phyloP scores from a whole-genome alignment of 2,329 filamentous ascomycete species.

The Chalaropsis ovoidea region DNA sequence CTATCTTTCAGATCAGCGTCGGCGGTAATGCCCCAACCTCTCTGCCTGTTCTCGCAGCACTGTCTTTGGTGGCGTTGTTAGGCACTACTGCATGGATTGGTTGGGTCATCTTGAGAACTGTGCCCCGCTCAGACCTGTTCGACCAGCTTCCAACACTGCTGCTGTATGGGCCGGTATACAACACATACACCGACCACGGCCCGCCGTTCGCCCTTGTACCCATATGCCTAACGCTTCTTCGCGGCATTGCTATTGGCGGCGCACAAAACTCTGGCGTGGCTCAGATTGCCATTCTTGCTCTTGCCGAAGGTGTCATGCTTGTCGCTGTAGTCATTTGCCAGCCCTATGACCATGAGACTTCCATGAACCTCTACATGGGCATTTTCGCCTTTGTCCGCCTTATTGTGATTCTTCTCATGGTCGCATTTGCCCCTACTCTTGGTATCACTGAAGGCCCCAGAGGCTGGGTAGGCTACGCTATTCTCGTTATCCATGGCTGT shows the following conservation, averaged over 20 bases:
- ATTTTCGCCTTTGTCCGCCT: slow-evolving; percentile 72
- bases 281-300: slow-evolving; percentile 81
- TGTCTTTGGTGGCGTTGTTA: slow-evolving; percentile 64
- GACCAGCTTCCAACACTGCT: slow-evolving; percentile 86
- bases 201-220: slow-evolving; percentile 84
- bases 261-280: slow-evolving; percentile 88
- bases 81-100: slow-evolving; percentile 70
- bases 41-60: slow-evolving; percentile 61
- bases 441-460: slow-evolving; percentile 68
- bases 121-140: slow-evolving; percentile 77
- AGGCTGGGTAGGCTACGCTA: slow-evolving; percentile 91
- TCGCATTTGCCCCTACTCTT: slow-evolving; percentile 75
- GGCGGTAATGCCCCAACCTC: slow-evolving; percentile 56
- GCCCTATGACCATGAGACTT: slow-evolving; percentile 81
- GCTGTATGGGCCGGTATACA: slow-evolving; percentile 86
- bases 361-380: slow-evolving; percentile 93
- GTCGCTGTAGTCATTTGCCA: slow-evolving; percentile 81
- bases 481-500: slow-evolving; percentile 72
- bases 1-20: slow-evolving; percentile 82
- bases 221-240: slow-evolving; percentile 70
- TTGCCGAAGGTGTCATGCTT: slow-evolving; percentile 86
- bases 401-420: slow-evolving; percentile 62
- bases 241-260: slow-evolving; percentile 83
- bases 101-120: slow-evolving; percentile 66
- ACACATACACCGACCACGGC: slow-evolving; percentile 90